Base-by-base conservation (phyloP, 192 early-diverging fungal genomes). In the Coemansia sp. region DNA sequence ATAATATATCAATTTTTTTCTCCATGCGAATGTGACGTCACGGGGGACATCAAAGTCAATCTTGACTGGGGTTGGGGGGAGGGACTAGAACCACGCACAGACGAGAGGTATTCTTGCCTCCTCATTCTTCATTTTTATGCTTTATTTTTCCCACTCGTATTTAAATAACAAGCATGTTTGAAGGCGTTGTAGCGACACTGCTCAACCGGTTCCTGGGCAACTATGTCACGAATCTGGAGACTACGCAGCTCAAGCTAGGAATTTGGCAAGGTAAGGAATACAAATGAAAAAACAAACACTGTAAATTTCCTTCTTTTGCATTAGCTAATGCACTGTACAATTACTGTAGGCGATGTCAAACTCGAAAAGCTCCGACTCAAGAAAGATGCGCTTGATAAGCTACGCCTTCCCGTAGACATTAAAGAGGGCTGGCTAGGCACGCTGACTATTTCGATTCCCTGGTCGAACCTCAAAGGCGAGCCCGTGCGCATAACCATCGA, bases 381-480 rank as follows among this genome's bases (percentile, higher is more conserved):
- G 68, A 84, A 87, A 50, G 95, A 98, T 45, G 94, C 96, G 1
- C 86, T 99, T 24, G 92, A 95, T 75, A 95, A 97, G 70, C 92
- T 98, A 68, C 91, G 93, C 58, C 85, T 99, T 15, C 97, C 97
- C 13, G 89, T 99, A 4, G 94, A 98, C 71, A 94, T 99, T 5
- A 72, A 90, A 40, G 91, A 96, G 86, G 78, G 95, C 15, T 94
- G 93, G 75, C 88, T 99, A 19, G 97, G 97, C 24, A 90, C 94
- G 61, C 88, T 98, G 27, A 95, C 91, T 0, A 80, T 98, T 6
- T 91, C 86, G n/a, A 97, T 99, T 61, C 96, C 97, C 8, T 99
- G 97, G 97, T 91, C 88, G 3, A 97, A 99, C 80, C 83, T 99
- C 62, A 97, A 94, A 72, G 92, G 91, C 78, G 91, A 94, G 78